Conservation (phyloP, 331 rosid species). For the Prunus yedoensis region DNA sequence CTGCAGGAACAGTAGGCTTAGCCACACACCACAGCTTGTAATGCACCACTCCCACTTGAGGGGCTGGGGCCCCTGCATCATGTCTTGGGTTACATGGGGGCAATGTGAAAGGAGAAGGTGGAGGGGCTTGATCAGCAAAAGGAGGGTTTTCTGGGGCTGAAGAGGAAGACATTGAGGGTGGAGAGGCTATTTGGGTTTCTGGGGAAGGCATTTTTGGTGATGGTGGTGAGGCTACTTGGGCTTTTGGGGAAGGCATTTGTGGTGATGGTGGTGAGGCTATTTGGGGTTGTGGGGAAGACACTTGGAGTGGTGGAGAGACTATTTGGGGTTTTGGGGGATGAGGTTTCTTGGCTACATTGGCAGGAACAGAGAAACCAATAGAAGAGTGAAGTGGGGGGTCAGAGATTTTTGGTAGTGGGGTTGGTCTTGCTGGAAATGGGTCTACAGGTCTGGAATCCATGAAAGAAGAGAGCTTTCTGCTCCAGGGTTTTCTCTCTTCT, state of each 20-base stretch:
- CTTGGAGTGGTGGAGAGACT: slow-evolving; percentile 57
- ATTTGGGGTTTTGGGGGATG: slow-evolving; percentile 55
- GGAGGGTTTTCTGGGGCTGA: slow-evolving; percentile 55
- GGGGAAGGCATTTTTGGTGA: slow-evolving; percentile 19
- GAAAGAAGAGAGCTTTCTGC: slow-evolving; percentile 55
- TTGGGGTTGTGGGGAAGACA: slow-evolving; percentile 13
- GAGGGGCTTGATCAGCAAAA: slow-evolving; percentile 46
- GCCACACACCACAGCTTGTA: slow-evolving; percentile 92
- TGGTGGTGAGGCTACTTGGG: slow-evolving; percentile 64
- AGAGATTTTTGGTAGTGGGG: slow-evolving; percentile 55
- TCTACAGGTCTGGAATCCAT: not conserved
- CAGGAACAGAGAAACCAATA: slow-evolving; percentile 42
- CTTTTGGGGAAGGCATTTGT: slow-evolving; percentile 28
- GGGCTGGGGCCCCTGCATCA: slow-evolving; percentile 44
- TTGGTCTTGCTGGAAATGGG: slow-evolving; percentile 50
- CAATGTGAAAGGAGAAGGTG: slow-evolving; percentile 42
- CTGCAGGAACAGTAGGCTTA: slow-evolving; percentile 82
- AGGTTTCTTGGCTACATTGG: slow-evolving; percentile 45
- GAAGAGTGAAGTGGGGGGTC: slow-evolving; percentile 57
- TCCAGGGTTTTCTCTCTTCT: slow-evolving; percentile 26
- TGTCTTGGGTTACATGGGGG: slow-evolving; percentile 71
- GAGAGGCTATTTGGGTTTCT: slow-evolving; percentile 11
- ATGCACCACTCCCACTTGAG: slow-evolving; percentile 39
- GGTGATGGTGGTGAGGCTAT: slow-evolving; percentile 6
- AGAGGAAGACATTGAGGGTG: slow-evolving; percentile 12